Evolutionary conservation across 306 rosid species (phyloP).

Genomic region (Prunus mongolica): DNA sequence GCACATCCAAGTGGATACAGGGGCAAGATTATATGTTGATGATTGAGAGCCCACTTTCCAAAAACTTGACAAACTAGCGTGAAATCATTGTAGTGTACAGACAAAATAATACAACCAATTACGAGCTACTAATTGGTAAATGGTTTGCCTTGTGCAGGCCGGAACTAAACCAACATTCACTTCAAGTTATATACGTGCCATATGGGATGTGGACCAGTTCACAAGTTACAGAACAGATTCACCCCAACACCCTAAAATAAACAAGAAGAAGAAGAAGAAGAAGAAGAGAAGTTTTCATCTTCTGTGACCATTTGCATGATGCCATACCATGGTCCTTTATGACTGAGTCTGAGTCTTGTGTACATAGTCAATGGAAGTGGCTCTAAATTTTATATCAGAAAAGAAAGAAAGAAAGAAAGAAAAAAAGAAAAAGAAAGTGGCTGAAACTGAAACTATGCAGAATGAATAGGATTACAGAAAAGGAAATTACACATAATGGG

Average conservation of each 20-base stretch:
- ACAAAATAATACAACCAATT: slow-evolving; percentile 1
- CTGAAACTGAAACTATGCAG: background rate
- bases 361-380: background rate
- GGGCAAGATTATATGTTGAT: background rate
- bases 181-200: background rate
- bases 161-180: background rate
- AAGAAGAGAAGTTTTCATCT: background rate
- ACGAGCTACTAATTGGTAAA: background rate
- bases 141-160: slow-evolving; percentile 14
- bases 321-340: background rate
- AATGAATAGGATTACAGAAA: background rate
- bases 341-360: background rate
- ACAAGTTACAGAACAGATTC: background rate
- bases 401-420: background rate
- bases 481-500: background rate
- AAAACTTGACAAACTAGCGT: slow-evolving; percentile 9
- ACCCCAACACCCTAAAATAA: background rate
- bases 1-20: slow-evolving; percentile 3
- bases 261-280: background rate
- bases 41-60: slow-evolving; percentile 10
- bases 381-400: background rate
- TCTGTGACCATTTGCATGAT: background rate
- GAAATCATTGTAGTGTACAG: slow-evolving; percentile 2
- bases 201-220: slow-evolving; percentile 30
- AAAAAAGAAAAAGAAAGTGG: background rate